These are phyloP conservation scores for Cryptosporidium baileyi DNA, from an alignment of 169 alveolate genomes.

Conservation along the genomic window DNA sequence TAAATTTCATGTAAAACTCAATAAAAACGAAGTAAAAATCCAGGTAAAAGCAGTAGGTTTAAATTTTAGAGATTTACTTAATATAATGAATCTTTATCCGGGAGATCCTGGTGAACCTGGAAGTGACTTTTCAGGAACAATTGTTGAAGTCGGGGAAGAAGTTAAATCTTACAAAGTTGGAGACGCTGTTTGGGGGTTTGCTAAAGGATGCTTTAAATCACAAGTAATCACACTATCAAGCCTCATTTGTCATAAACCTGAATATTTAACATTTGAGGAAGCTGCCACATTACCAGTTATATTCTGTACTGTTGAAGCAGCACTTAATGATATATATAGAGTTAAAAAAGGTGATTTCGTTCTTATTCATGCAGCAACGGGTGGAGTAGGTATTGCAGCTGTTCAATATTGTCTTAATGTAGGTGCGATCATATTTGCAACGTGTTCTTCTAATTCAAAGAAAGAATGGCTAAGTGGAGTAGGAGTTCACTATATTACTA, in stretches of 20 bases:
- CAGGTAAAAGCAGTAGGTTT: conserved; percentile 81
- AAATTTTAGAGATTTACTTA: conserved; percentile 82
- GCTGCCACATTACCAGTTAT: conserved; percentile 73
- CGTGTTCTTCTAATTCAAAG: conserved; percentile 53
- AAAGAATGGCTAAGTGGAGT: conserved; percentile 39
- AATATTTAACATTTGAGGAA: conserved; percentile 62
- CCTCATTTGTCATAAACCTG: conserved; percentile 43
- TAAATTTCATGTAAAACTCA: background rate
- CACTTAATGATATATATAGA: conserved; percentile 75
- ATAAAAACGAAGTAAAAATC: conserved; percentile 68
- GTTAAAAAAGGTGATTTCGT: conserved; percentile 72
- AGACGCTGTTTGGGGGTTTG: conserved; percentile 65
- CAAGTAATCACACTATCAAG: conserved; percentile 36
- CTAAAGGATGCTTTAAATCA: conserved; percentile 47
- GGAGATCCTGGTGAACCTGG: conserved; percentile 70
- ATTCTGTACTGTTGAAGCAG: conserved; percentile 59
- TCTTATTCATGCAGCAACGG: conserved; percentile 72
- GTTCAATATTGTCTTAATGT: conserved; percentile 62
- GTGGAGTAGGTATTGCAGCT: conserved; percentile 74
- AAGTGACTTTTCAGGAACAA: conserved; percentile 57
- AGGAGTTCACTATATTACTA: conserved; percentile 64
- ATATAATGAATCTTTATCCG: conserved; percentile 76
- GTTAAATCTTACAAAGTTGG: conserved; percentile 11
- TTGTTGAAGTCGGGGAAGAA: conserved; percentile 2
- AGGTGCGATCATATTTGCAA: conserved; percentile 71